These are phyloP conservation scores for Solanum aculeatissimum DNA, from an alignment of 305 asterid genomes.

Conservation along the genomic window DNA sequence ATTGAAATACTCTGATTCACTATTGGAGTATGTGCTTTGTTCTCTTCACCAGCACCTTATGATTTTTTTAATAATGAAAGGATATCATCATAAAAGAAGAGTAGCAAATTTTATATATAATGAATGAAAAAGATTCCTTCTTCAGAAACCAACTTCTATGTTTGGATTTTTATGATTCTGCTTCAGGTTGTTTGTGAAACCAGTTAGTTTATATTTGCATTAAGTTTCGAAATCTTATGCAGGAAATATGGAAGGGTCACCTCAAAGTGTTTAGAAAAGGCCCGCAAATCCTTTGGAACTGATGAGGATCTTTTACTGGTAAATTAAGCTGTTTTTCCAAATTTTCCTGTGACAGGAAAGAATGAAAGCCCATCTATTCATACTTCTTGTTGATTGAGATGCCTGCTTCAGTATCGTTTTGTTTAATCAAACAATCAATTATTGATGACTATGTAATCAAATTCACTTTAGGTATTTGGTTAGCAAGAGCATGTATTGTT, in stretches of 20 bases:
- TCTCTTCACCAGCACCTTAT: background rate
- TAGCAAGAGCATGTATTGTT: background rate
- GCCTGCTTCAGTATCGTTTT: background rate
- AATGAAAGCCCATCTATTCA: background rate
- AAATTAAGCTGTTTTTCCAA: background rate
- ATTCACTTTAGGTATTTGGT: background rate
- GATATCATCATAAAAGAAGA: background rate
- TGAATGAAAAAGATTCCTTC: background rate
- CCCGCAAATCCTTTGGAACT: constrained; percentile 87
- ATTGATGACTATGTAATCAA: background rate
- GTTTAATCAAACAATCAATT: background rate
- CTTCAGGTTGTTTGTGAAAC: background rate
- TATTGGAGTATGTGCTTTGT: background rate
- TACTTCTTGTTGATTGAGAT: background rate
- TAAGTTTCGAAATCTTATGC: constrained; percentile 1
- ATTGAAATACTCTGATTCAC: background rate
- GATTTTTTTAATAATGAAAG: background rate
- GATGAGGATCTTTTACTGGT: constrained; percentile 76
- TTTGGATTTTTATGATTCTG: background rate
- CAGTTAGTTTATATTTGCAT: background rate
- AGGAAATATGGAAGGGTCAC: constrained; percentile 65
- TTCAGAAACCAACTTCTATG: background rate
- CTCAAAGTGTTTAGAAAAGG: constrained; percentile 62
- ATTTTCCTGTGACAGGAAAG: background rate
- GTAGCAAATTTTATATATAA: background rate